Evolutionary conservation across 345 rosid species (phyloP).

Genomic region (Brassica carinata): DNA sequence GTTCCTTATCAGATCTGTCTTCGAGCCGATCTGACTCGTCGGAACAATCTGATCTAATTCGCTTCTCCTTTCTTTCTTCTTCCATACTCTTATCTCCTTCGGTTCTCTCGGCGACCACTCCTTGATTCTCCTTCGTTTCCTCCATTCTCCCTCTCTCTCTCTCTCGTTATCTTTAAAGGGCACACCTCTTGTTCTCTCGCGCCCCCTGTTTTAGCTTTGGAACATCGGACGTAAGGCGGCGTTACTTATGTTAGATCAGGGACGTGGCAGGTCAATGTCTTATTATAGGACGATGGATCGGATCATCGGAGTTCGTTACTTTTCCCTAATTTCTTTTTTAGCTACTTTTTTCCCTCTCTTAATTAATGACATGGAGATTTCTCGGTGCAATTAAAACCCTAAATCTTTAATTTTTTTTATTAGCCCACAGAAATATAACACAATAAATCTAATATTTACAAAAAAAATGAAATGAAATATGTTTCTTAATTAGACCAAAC

Average conservation of each 20-base stretch:
- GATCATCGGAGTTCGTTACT: background rate
- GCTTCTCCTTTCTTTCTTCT: background rate
- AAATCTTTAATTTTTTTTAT: no score
- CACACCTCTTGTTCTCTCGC: no score
- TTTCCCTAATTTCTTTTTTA: background rate
- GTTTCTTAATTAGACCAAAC: background rate
- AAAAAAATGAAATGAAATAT: no score
- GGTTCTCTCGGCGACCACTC: background rate
- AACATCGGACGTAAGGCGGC: background rate
- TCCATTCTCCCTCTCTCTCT: background rate
- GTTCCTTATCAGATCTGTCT: constrained; percentile 7
- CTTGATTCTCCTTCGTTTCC: background rate
- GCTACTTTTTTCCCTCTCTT: background rate
- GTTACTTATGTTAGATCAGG: background rate
- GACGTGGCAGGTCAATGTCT: constrained; percentile 1
- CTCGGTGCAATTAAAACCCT: no score
- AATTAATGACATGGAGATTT: no score
- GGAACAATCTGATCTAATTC: constrained; percentile 2
- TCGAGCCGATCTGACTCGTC: constrained; percentile 6
- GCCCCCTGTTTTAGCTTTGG: background rate
- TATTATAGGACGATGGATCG: background rate
- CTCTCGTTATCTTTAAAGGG: no score
- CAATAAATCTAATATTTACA: background rate
- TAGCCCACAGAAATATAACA: no score
- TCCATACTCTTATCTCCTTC: background rate